A percentile compares a stretch with the other conserved stretches of the same genome.
These are phyloP conservation scores for Aphanocladium album DNA, from an alignment of 2,329 filamentous ascomycete genomes.

Conservation along the genomic window DNA sequence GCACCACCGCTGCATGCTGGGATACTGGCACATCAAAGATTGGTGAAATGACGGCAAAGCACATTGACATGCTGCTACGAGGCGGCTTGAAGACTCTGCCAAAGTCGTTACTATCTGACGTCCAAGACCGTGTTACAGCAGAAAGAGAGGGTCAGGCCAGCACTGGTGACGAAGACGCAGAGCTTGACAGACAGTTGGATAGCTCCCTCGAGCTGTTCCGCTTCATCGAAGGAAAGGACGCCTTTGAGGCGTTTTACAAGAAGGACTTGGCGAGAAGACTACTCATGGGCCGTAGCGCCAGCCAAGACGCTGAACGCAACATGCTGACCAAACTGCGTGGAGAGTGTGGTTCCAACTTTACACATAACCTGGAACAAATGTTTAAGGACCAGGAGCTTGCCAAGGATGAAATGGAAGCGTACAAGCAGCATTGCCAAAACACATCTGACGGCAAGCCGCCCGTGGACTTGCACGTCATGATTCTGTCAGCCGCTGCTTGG, in stretches of 20 bases:
- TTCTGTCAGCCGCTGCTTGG: constrained; percentile 90
- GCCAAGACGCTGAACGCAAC: constrained; percentile 88
- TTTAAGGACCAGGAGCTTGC: constrained; percentile 96
- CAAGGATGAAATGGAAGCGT: constrained; percentile 87
- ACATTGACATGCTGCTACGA: constrained; percentile 83
- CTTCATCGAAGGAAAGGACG: constrained; percentile 94
- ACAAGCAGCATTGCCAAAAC: constrained; percentile 62
- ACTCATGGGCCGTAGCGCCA: constrained; percentile 87
- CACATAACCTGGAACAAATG: constrained; percentile 97
- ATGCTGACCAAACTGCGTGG: constrained; percentile 90
- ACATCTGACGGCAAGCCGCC: constrained; percentile 42
- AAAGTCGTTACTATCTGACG: constrained; percentile 58
- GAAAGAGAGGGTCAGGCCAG: constrained; percentile 60
- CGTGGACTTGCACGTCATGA: constrained; percentile 70
- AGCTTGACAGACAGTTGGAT: constrained; percentile 87
- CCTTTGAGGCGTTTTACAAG: constrained; percentile 99
- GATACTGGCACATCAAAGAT: constrained; percentile 85
- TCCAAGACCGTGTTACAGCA: constrained; percentile 50
- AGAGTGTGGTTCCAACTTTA: constrained; percentile 91
- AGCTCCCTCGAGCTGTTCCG: constrained; percentile 91
- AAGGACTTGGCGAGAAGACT: constrained; percentile 87
- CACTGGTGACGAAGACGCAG: constrained; percentile 81
- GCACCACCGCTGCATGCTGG: constrained; percentile 66
- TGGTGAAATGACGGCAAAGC: constrained; percentile 97
- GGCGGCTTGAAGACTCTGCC: constrained; percentile 83